Evolutionary conservation across 2,329 filamentous ascomycete species (phyloP), one percentile per base, ranked within the genome.

Genomic region (Aspergillus transmontanensis): DNA sequence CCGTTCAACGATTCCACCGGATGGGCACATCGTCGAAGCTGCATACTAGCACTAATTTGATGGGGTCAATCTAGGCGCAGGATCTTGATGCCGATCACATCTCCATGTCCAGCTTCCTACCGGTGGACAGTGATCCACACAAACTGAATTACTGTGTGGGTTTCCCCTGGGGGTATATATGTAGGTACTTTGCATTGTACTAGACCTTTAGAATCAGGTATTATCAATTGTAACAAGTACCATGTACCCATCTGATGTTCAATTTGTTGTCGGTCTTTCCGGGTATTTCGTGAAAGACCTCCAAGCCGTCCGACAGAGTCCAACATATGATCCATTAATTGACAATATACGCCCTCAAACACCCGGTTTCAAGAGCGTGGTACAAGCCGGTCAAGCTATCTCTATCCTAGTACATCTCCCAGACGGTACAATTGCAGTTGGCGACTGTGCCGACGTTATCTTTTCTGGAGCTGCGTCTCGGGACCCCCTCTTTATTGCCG

Each of bases 271-370:
- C 48, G 63, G 65, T 16, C 30, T 66, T 23, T 67, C 66, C 14
- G 66, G 66, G 12, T 68, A 68, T 46, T 67, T 68, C 41, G 66
- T 68, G 28, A 68, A 68, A 53, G 66, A 68, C 28, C 63, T 68
- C 39, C 53, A 67, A 36, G 66, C 66, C 1, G 59, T 68, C 14
- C 66, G 66, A 16, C 61, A 63, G 16, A 68, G 60, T 19, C 55
- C 59, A 50, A 59, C 57, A 21, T 68, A 68, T n/a, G 60, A 67
- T 30, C 66, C 66, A 34, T 46, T 67, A 3, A 39, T 55, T n/a
- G 60, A 59, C 28, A 60, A 60, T 12, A 66, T 65, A 23, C 11
- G n/a, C 19, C 66, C 65, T 4, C 54, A 34, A 41, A 68, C 66
- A 10, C 45, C 63, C 16, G 66, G 66, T 1, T 68, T 67, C 59